Conservation (phyloP, 2,329 filamentous ascomycete species). For the Trichoderma aggressivum region DNA sequence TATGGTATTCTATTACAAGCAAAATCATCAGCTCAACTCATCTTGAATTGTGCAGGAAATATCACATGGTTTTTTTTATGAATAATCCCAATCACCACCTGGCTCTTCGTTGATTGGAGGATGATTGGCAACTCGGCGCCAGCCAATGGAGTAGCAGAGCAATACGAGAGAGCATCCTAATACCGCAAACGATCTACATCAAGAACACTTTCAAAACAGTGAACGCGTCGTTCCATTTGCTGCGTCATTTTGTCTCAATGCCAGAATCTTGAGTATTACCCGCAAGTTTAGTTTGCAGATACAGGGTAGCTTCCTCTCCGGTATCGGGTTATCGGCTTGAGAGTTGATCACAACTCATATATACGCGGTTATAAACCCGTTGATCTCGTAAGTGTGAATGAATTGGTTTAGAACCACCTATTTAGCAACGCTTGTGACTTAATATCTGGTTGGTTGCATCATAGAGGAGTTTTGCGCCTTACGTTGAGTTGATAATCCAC, state of each 20-base stretch:
- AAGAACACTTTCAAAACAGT: no score
- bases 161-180: rapidly evolving
- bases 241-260: background rate
- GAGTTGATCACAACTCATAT: background rate
- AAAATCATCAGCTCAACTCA: no score
- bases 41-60: background rate
- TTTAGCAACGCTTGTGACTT: background rate
- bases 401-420: background rate
- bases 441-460: background rate
- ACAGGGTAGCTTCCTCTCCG: background rate
- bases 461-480: background rate
- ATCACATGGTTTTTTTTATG: background rate
- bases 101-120: background rate
- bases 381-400: background rate
- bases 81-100: background rate
- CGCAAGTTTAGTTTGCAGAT: background rate
- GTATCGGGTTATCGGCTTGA: background rate
- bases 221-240: background rate
- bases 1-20: no score
- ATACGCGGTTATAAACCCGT: background rate
- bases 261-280: background rate
- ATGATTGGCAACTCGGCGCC: background rate
- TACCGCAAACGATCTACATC: no score
- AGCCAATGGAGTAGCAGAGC: background rate
- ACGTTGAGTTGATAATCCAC: background rate